Base-by-base conservation (phyloP, 148 eudicot species). In the Vaccinium myrtillus region DNA sequence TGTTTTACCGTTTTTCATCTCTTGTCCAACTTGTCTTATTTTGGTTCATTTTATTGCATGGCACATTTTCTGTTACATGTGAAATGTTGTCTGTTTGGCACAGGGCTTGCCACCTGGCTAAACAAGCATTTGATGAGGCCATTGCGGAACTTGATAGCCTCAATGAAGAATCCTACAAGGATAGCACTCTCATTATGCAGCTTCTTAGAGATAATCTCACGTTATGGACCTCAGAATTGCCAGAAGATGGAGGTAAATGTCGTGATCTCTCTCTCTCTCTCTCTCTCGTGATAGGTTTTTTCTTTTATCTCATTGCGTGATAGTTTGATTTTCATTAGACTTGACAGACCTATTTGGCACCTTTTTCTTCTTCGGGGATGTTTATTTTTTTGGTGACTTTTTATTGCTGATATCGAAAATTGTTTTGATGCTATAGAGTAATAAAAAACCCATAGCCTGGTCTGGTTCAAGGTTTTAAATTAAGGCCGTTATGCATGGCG, bases 101-200 rank as follows among this genome's bases (percentile, higher is more conserved):
- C 81, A 85, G 87, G 84, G 87, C 87, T 49, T 81, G 84, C 84
- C 84, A 81, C 67, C 77, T 85, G 70, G 89, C 86, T 8, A 88
- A 83, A 77, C 87, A 85, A 83, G 89, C 89, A 63, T 85, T 85
- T 83, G 89, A 88, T 55, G 87, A 88, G 61, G 83, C 87, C 21
- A 85, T 85, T 82, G 81, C 84, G 5, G 87, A 83, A 80, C 86
- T 88, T 77, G 87, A 88, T 85, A 88, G 82, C 81, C 86, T 88
- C 54, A 83, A 82, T 69, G 86, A 88, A 75, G 87, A 85, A 23
- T 85, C 87, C 63, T 85, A 85, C 83, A 88, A 88, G 85, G 89
- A 88, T 73, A 85, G 87, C 86, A 88, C 89, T 55, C 86, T 88
- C 16, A 85, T 85, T n/a, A 61, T 84, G 86, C 86, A 84, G 63